Evolutionary conservation across 1,284 basidiomycete genomes (phyloP), one percentile per base, ranked within the genome.

Genomic region (Stereum hirsutum): DNA sequence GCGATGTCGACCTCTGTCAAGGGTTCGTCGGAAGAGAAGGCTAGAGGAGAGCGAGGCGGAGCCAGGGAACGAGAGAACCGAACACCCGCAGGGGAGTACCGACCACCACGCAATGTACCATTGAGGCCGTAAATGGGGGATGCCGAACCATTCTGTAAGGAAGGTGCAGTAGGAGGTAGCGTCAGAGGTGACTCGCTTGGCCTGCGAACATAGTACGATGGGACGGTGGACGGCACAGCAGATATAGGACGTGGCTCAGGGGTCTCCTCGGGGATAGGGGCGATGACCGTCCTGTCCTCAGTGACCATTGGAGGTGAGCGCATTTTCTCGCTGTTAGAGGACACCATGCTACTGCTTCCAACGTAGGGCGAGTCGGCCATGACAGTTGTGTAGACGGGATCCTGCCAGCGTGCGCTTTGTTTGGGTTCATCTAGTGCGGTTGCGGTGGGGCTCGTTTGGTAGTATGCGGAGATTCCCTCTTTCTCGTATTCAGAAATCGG

Each of bases 81-180:
- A 41, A 39, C 27, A n/a, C n/a, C n/a, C n/a, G n/a, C n/a, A 21
- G 26, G 40, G 32, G 46, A 39, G 23, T 28, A 45, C 5, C 34
- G 14, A 3, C 34, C 43, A 19, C 23, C 40, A 21, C 36, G 42
- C 15, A 66, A 52, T 38, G 68, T 64, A 6, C 70, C 68, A 31
- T 68, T 59, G 20, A 75, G 58, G 21, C 71, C 70, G 46, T 73
- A 74, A 4, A 75, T 56, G 1, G 74, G 73, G 6, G 73, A 75
- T 17, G 33, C 4, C 7, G 33, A 17, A 6, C 10, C 17, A 10
- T 39, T 65, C 62, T 24, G 60, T 44, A 15, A 27, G 24, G 19
- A 31, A 46, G 28, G 20, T 15, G n/a, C 14, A 27, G 27, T n/a
- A 14, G 26, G 47, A 23, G 43, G 44, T 12, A 42, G 40, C 4